phyloP scores from a whole-genome alignment of 148 eudicot genomes.

The Gaultheria prostrata region DNA sequence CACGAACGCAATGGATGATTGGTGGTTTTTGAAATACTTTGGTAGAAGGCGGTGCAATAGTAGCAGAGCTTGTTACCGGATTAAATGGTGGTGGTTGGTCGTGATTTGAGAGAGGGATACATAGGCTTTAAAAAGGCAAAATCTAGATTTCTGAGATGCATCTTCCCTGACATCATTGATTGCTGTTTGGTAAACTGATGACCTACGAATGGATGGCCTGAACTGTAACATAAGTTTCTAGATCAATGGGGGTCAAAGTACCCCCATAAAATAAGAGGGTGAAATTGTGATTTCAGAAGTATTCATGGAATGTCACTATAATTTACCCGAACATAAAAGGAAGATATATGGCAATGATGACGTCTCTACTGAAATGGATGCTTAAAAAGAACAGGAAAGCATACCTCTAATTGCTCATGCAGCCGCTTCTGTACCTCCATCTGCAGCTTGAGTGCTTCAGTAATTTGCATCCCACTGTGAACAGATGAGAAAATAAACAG shows the following conservation, averaged over 20 bases:
- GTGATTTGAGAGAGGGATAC: neutral
- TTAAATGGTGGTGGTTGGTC: neutral
- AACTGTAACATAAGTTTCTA: neutral
- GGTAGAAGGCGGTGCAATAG: neutral
- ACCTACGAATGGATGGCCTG: neutral
- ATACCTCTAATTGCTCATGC: constrained; percentile 64
- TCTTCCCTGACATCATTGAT: neutral
- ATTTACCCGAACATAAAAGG: neutral
- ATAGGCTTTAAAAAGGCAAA: neutral
- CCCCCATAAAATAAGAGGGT: neutral
- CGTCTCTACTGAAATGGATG: neutral
- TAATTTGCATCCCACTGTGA: constrained; percentile 47
- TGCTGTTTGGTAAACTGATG: neutral
- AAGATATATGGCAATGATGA: neutral
- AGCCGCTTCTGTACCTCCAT: constrained; percentile 63
- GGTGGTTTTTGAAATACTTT: neutral
- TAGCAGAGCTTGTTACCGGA: neutral
- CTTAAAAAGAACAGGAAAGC: constrained; percentile 14
- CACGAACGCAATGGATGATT: neutral
- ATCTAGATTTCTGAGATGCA: neutral
- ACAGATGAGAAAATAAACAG: constrained; percentile 6
- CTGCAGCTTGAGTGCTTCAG: constrained; percentile 58
- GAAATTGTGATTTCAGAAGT: neutral
- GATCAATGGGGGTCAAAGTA: constrained; percentile 1
- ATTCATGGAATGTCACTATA: neutral